Evolutionary conservation across 2,329 filamentous ascomycete species (phyloP), one percentile per base, ranked within the genome.

Genomic region (Scedosporium aurantiacum): DNA sequence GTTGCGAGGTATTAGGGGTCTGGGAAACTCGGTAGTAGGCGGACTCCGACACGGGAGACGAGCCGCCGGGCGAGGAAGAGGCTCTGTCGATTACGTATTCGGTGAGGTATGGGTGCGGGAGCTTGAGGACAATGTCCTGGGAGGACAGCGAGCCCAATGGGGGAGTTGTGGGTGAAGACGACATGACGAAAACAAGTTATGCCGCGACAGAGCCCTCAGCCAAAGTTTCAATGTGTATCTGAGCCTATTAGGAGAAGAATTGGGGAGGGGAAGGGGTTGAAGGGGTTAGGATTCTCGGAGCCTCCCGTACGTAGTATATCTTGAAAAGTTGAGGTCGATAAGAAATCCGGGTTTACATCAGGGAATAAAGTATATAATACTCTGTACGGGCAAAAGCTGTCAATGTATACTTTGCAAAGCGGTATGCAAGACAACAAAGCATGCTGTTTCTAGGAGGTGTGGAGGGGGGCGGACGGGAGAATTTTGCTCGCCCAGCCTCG

Each of bases 81-180:
- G 27, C 68, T 63, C 72, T 74, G 60, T 71, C 69, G 50, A 80
- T 66, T 7, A 71, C 67, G 68, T 79, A 81, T 60, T 78, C 73
- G 43, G 75, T 75, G 47, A 75, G 73, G 68, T 80, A 80, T 2
- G 78, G 78, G 65, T 80, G 76, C 61, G 78, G 78, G 41, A 81
- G 77, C 71, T 76, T 77, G 66, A 80, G 67, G 61, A 79, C 66
- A 23, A 71, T 72, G 65, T 78, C 74, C 61, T 71, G 68, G 25
- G 70, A 64, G 21, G 70, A 67, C 54, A 71, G 63, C 56, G 66
- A 66, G 23, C 68, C 64, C 50, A 73, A 66, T 28, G 66, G 66
- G 56, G 68, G 63, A 27, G 32, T 21, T 21, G 45, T 60, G 16
- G 58, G 18, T 54, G 65, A 62, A 43, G 68, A 60, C 45, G 66